Percentiles rank a stretch among this genome's conserved stretches.
Evolutionary conservation across 129 eudicot genomes (phyloP).

Genomic region (Glebionis coronaria): DNA sequence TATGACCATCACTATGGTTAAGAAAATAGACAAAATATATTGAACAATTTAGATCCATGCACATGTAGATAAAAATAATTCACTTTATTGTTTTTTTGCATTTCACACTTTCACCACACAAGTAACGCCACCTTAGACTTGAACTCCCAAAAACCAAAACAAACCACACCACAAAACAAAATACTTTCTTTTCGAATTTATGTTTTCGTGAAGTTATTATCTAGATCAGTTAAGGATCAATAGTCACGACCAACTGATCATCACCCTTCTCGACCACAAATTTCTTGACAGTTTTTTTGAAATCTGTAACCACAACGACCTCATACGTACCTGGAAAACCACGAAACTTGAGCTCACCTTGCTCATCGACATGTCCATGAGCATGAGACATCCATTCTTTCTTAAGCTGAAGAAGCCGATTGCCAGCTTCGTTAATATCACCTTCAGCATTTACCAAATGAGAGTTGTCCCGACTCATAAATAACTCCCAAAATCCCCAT

Average conservation of each 20-base stretch:
- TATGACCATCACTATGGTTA: too few relatives aligned
- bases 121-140: too few relatives aligned
- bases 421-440: slow-evolving; percentile 80
- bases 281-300: slow-evolving; percentile 45
- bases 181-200: background rate
- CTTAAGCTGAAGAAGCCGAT: slow-evolving; percentile 56
- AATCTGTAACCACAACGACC: slow-evolving; percentile 27
- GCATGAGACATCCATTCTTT: slow-evolving; percentile 70
- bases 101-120: too few relatives aligned
- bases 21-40: too few relatives aligned
- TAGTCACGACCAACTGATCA: slow-evolving; percentile 41
- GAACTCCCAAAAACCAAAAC: background rate
- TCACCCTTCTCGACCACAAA: slow-evolving; percentile 71
- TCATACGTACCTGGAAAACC: slow-evolving; percentile 77
- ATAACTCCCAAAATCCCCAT: slow-evolving; percentile 40
- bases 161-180: background rate
- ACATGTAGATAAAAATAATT: too few relatives aligned
- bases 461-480: slow-evolving; percentile 75
- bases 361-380: slow-evolving; percentile 58
- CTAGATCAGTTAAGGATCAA: slow-evolving; percentile 27
- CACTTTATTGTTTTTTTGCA: too few relatives aligned
- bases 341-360: slow-evolving; percentile 56
- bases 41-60: too few relatives aligned
- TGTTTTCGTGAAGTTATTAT: background rate
- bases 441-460: slow-evolving; percentile 88